Evolutionary conservation across 176 grass and related monocot species (phyloP), one percentile per base, ranked within the genome.

Genomic region (Urochloa ruziziensis): DNA sequence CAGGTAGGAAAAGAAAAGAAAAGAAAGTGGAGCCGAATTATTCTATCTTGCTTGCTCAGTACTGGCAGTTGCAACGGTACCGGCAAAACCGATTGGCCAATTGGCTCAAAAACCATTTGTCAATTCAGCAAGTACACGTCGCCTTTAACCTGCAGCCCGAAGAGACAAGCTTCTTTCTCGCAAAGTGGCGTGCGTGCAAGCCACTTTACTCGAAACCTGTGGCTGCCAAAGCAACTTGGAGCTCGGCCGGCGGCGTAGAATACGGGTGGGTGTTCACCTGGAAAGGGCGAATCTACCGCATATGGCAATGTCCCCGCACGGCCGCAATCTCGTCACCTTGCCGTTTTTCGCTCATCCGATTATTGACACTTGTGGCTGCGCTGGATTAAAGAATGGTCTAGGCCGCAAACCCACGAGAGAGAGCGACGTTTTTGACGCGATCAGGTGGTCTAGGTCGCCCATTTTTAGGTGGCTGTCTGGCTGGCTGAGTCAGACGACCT

Each of bases 361-460:
- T 78, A 72, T 86, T 82, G 83, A 90, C 88, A 86, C 88, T 86
- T 90, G 83, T 90, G 73, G 13, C 39, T 5, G 47, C 54, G 11
- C 2, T 7, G 18, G 73, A 63, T 66, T 72, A 78, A 81, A 77
- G 1, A 16, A 81, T 44, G 39, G 35, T n/a, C 37, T n/a, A n/a
- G n/a, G n/a, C n/a, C n/a, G n/a, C n/a, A n/a, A n/a, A n/a, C n/a
- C n/a, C n/a, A n/a, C n/a, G 36, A 37, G 36, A 37, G 36, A 66
- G 71, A 10, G 7, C 18, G 36, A 56, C 37, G 18, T 2, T 24
- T 48, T 77, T 33, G 24, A 80, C 67, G 48, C 17, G 49, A 36
- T 83, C 80, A 51, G 27, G 58, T 78, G 63, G 37, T 27, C 28
- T 23, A 43, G 70, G 77, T 10, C 62, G 23, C 52, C 67, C 35